Evolutionary conservation across 1,284 basidiomycete species (phyloP).

Genomic region (Coniferiporia weirii): DNA sequence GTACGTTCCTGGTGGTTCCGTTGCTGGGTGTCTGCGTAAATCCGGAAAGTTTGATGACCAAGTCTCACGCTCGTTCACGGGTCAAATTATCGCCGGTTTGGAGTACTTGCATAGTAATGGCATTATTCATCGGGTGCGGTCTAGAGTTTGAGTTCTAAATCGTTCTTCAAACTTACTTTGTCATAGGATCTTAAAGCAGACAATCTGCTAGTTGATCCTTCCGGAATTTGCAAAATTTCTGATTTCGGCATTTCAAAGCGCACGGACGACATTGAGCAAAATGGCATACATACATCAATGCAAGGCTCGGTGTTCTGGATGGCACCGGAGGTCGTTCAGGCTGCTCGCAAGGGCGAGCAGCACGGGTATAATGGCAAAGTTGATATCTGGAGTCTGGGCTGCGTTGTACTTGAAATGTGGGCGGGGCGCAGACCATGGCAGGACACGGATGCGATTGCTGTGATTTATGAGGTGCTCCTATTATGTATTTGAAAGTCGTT

Average conservation of each 20-base stretch:
- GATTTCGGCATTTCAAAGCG: slow-evolving; percentile 97
- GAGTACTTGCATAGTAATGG: slow-evolving; percentile 90
- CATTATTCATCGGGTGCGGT: slow-evolving; percentile 83
- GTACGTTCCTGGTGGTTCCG: slow-evolving; percentile 96
- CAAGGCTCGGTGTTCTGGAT: slow-evolving; percentile 99
- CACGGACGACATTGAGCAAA: slow-evolving; percentile 81
- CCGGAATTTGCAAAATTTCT: slow-evolving; percentile 95
- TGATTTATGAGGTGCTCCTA: slow-evolving; percentile 82
- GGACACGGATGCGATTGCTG: slow-evolving; percentile 83
- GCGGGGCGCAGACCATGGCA: slow-evolving; percentile 92
- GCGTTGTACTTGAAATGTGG: slow-evolving; percentile 98
- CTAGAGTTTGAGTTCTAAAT: not conserved
- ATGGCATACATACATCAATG: slow-evolving; percentile 82
- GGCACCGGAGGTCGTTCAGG: slow-evolving; percentile 94
- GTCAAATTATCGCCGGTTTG: slow-evolving; percentile 88
- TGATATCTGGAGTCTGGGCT: slow-evolving; percentile 98
- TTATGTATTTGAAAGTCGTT: slow-evolving; percentile 3
- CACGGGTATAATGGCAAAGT: slow-evolving; percentile 90
- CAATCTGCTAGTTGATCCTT: slow-evolving; percentile 93
- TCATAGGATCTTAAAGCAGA: slow-evolving; percentile 92
- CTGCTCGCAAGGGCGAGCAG: slow-evolving; percentile 55
- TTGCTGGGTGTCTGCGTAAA: slow-evolving; percentile 88
- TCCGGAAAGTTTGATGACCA: slow-evolving; percentile 92
- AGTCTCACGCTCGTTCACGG: slow-evolving; percentile 89
- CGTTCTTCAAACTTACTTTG: slow-evolving; percentile 4